Evolutionary conservation across 108 stramenopile genomes (phyloP), one percentile per base, ranked within the genome.

Genomic region (Cyclotella kingstonii): DNA sequence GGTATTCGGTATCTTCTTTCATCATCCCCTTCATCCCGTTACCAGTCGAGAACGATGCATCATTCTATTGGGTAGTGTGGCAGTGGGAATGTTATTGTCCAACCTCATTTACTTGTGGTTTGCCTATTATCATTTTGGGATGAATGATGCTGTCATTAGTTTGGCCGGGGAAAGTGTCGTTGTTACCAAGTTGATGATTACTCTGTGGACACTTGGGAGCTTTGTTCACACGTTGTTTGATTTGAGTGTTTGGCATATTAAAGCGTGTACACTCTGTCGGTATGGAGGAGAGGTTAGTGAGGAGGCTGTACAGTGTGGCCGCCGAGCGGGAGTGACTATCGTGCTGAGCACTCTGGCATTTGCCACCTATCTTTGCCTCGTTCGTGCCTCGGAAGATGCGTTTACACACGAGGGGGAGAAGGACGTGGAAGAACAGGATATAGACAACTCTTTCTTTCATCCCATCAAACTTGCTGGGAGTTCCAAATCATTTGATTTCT

Each of bases 141-240:
- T 65, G 44, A 22, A 76, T 57, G 60, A 74, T 39, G 19, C 45
- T 26, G 21, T 76, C 4, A 9, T 82, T 19, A 34, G 47, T 19
- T 18, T 81, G 29, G 43, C 39, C 5, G 21, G 54, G 5, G 59
- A 28, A 39, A 45, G 26, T 30, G 5, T 82, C 3, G 60, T 54
- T 27, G 59, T 84, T 15, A 83, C 78, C 34, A 58, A 70, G 45
- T 70, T 84, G 34, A 87, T 86, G 83, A 46, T 86, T 12, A 22
- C 78, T 2, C 61, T 92, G 29, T 92, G 87, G 91, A 92, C 91
- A 11, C 25, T 89, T 18, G 91, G 91, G 17, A 78, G 87, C 54
- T 65, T 51, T 17, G 53, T 83, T 14, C 87, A 92, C 68, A 62
- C 83, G 6, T 22, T 76, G 10, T 89, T 81, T 58, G 86, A 89